Base-by-base conservation (phyloP, 2,329 filamentous ascomycete species). In the Colletotrichum cordylinicola region DNA sequence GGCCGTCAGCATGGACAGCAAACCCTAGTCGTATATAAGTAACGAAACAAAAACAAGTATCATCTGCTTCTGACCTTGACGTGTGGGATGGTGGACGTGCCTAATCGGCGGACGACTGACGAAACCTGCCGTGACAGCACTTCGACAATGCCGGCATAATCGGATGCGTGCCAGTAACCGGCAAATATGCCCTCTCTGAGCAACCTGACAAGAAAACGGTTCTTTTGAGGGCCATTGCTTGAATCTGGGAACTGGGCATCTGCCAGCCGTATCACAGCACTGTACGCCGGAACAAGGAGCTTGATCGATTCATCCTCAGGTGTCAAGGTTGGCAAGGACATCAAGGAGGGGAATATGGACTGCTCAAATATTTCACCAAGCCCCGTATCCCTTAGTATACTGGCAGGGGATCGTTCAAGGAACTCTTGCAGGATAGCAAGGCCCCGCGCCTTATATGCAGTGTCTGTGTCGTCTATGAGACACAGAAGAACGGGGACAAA, bases 241-340 rank as follows among this genome's bases (percentile, higher is more conserved):
- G 80, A 77, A 27, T 52, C 52, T 21, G 68, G 58, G 15, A 82
- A 74, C 78, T 77, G 83, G 80, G 84, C 87, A 84, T 75, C 85
- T 77, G 80, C 90, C 8, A 98, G 88, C 1, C 86, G 85, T 21
- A 94, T 84, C 4, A 98, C 87, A 3, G 93, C 92, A 9, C 89
- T 87, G 78, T 96, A 98, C 1, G 94, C 92, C 8, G 89, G 87
- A 8, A 83, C 81, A 2, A 98, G 88, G 4, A 98, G 85, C 2
- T 81, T 80, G 3, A 94, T 81, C 6, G 94, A 94, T 72, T 97
- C 94, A 0, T 88, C 82, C 80, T 95, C 93, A 1, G 94, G 92
- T 0, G 95, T 98, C 56, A 98, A 86, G 15, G 89, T 91, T 1
- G 96, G 96, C 8, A 98, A 88, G 79, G 92, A 94, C 9, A 93